phyloP scores from a whole-genome alignment of 495 filamentous ascomycete species.

The Podospora pseudoanserina region DNA sequence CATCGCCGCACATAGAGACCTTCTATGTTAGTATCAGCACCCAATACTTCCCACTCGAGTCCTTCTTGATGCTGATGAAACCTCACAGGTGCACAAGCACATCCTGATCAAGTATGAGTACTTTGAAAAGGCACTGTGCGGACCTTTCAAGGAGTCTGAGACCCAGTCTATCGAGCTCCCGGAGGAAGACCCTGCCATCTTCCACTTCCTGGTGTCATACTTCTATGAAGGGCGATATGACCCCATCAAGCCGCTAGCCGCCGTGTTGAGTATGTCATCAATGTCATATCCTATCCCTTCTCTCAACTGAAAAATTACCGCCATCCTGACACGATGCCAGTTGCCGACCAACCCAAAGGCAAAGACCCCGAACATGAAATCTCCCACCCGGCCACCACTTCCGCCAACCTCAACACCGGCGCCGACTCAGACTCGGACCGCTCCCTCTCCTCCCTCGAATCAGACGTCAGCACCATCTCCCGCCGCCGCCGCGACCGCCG shows the following conservation, averaged over 20 bases:
- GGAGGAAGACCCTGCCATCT: conserved; percentile 48
- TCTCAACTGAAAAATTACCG: neutral
- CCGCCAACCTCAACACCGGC: conserved; percentile 18
- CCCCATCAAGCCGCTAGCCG: conserved; percentile 39
- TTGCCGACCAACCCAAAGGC: conserved; percentile 39
- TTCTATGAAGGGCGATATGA: conserved; percentile 48
- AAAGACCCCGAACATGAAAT: conserved; percentile 35
- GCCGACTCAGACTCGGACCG: conserved; percentile 34
- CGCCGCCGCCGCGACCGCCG: conserved; percentile 35
- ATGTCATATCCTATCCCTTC: neutral
- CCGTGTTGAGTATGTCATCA: conserved; percentile 32
- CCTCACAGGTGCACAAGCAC: conserved; percentile 37
- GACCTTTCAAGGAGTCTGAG: conserved; percentile 39
- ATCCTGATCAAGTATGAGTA: conserved; percentile 44
- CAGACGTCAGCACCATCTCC: conserved; percentile 36
- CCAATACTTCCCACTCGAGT: neutral
- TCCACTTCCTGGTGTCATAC: conserved; percentile 48
- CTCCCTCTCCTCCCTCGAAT: conserved; percentile 17
- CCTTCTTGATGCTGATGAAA: neutral
- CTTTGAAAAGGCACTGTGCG: conserved; percentile 44
- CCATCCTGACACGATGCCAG: conserved; percentile 13
- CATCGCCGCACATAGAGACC: conserved; percentile 32
- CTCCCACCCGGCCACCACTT: conserved; percentile 7
- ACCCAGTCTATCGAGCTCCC: conserved; percentile 43
- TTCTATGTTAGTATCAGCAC: conserved; percentile 36